These are phyloP conservation scores for Metschnikowia santaceciliae DNA, from an alignment of 805 yeast genomes.

Conservation along the genomic window DNA sequence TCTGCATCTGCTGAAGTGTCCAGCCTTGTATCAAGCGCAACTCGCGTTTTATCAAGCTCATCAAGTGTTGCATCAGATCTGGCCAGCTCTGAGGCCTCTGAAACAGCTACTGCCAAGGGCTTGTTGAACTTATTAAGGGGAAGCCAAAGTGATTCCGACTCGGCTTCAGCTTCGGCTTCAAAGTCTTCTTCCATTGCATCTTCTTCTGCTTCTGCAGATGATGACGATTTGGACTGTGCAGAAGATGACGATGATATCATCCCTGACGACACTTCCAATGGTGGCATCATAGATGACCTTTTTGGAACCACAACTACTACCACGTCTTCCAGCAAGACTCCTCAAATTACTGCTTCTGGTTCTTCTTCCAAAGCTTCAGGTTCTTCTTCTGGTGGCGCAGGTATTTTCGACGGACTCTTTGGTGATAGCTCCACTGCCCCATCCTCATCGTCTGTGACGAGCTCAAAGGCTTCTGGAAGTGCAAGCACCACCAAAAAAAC, in stretches of 20 bases:
- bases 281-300: conserved; percentile 8
- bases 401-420: conserved; percentile 3
- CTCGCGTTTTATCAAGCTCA: too few species aligned
- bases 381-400: background rate
- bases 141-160: conserved; percentile 1
- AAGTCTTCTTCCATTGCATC: conserved; percentile 27
- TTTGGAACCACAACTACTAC: conserved; percentile 9
- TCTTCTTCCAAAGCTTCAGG: background rate
- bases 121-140: background rate
- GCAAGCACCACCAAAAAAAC: background rate
- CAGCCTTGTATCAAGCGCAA: too few species aligned
- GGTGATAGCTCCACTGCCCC: background rate
- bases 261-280: conserved; percentile 7
- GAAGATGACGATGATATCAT: conserved; percentile 1
- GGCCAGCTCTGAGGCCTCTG: conserved; percentile 18
- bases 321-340: conserved; percentile 3
- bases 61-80: background rate
- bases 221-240: conserved; percentile 5
- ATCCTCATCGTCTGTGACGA: background rate
- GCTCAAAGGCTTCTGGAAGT: background rate
- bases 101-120: conserved; percentile 19
- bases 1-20: background rate
- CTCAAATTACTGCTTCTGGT: background rate
- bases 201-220: conserved; percentile 8
- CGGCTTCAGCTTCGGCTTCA: conserved; percentile 9